These are phyloP conservation scores for Aspergillus nomiae DNA, from an alignment of 2,329 filamentous ascomycete genomes.

Conservation along the genomic window DNA sequence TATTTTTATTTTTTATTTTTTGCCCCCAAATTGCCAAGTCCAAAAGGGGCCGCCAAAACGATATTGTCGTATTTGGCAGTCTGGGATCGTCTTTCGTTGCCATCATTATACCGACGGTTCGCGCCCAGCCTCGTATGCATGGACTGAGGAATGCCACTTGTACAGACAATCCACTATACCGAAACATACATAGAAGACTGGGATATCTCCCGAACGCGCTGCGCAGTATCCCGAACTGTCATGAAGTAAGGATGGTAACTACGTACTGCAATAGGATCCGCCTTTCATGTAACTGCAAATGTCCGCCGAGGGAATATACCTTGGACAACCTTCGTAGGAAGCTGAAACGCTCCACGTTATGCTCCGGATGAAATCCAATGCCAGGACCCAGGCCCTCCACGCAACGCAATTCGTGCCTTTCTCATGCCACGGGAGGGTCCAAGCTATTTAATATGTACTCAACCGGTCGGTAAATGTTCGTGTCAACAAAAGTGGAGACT, in stretches of 20 bases:
- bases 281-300: not conserved
- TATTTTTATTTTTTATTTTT: not conserved
- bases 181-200: not conserved
- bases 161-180: not conserved
- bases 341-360: not conserved
- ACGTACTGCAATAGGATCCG: not conserved
- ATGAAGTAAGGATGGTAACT: not conserved
- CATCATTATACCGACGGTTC: not conserved
- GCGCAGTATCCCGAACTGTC: not conserved
- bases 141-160: not conserved
- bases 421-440: not conserved
- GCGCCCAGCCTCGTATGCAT: not conserved
- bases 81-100: not conserved
- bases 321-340: not conserved
- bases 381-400: not conserved
- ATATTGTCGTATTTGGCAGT: not conserved
- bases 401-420: not conserved
- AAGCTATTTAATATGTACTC: not conserved
- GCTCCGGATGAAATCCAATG: not conserved
- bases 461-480: not conserved
- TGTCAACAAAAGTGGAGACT: not conserved
- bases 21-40: not conserved
- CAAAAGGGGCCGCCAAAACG: not conserved
- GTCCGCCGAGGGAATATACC: not conserved
- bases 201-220: not conserved